Conservation (phyloP, 345 rosid genomes). For the Eucalyptus tenuipes region DNA sequence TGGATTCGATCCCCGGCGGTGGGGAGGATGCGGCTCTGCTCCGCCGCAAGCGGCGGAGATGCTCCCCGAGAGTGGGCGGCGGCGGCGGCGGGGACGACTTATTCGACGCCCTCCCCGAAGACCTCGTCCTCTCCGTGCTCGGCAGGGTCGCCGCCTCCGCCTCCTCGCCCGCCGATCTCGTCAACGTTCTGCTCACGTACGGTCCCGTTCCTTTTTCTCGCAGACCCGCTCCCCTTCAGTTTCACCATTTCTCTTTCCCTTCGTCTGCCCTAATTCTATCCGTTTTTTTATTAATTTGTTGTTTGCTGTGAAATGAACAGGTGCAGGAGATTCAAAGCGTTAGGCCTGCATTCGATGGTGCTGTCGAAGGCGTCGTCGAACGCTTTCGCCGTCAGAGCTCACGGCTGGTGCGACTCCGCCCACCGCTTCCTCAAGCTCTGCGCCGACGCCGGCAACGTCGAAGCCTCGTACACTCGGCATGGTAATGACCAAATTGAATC, state of each 20-base stretch:
- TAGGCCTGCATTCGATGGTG: constrained; percentile 3
- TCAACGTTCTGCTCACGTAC: constrained; percentile 12
- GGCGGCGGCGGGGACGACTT: not conserved
- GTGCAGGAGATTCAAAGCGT: constrained; percentile 11
- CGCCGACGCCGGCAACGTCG: constrained; percentile 12
- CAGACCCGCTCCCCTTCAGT: not conserved
- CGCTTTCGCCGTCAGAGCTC: constrained; percentile 2
- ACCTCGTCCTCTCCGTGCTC: constrained; percentile 7
- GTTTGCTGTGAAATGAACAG: not conserved
- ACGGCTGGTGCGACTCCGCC: constrained; percentile 9
- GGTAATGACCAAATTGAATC: not conserved
- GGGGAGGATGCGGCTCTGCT: not conserved
- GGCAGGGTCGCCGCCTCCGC: constrained; percentile 5
- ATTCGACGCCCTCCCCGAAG: constrained; percentile 13
- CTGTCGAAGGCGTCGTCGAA: not conserved
- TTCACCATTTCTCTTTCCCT: not conserved
- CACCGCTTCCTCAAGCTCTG: constrained; percentile 13
- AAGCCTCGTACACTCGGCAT: constrained; percentile 21
- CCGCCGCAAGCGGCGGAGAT: not conserved
- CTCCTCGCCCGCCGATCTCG: constrained; percentile 2
- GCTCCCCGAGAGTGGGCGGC: not conserved
- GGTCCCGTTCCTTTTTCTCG: not conserved
- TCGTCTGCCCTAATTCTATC: not conserved
- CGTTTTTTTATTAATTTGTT: not conserved
- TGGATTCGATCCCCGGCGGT: not conserved